Evolutionary conservation across 768 basidiomycete genomes (phyloP).

Genomic region (Xerocomellus chrysenteron): DNA sequence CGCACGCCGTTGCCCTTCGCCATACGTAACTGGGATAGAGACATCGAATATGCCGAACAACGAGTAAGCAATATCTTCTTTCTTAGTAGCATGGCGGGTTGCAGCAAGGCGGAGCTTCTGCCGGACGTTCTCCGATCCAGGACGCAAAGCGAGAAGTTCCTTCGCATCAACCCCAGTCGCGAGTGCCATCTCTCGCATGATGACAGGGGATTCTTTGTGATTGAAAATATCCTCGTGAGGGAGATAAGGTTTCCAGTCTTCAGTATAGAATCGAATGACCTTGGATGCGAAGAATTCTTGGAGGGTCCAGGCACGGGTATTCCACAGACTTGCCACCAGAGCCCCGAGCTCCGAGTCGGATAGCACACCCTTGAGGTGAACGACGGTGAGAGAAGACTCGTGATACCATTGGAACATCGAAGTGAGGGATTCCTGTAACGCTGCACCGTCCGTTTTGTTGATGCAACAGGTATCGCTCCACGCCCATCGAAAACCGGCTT

Average conservation of each 20-base stretch:
- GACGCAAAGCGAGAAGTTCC: slow-evolving; percentile 9
- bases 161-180: slow-evolving; percentile 10
- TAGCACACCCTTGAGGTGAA: slow-evolving; percentile 19
- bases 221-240: slow-evolving; percentile 2
- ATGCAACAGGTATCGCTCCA: slow-evolving; percentile 30
- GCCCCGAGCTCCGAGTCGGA: slow-evolving; percentile 4
- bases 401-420: slow-evolving; percentile 32
- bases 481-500: slow-evolving; percentile 20
- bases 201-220: slow-evolving; percentile 16
- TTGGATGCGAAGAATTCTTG: slow-evolving; percentile 27
- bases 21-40: slow-evolving; percentile 19
- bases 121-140: slow-evolving; percentile 15
- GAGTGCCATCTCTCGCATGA: slow-evolving; percentile 22
- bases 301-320: slow-evolving; percentile 25
- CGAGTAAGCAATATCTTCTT: slow-evolving; percentile 28
- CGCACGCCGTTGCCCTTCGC: slow-evolving; percentile 24
- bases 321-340: slow-evolving; percentile 20
- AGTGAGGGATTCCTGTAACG: slow-evolving; percentile 21
- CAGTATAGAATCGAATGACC: slow-evolving; percentile 21
- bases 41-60: slow-evolving; percentile 27
- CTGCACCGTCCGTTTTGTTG: slow-evolving; percentile 15
- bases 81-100: slow-evolving; percentile 18
- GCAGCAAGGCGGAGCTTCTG: slow-evolving; percentile 24
- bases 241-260: slow-evolving; percentile 27
- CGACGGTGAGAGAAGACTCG: slow-evolving; percentile 23